Evolutionary conservation across 805 yeast species (phyloP).

Genomic region (Sugiyamaella qingdaonensis): DNA sequence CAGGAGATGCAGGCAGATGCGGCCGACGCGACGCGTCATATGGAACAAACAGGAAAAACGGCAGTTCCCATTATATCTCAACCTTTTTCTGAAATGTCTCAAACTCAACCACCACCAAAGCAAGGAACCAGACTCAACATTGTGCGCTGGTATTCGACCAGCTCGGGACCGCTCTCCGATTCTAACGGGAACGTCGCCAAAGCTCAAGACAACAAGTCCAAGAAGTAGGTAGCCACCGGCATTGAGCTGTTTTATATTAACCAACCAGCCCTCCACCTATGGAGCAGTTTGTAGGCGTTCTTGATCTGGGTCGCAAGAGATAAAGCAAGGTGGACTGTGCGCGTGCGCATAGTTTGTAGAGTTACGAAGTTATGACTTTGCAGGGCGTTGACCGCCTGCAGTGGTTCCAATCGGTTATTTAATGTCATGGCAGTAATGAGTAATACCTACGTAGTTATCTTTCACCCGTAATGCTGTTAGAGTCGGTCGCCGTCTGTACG

Average conservation of each 20-base stretch:
- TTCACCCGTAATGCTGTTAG: no score
- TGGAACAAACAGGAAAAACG: no score
- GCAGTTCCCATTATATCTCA: no score
- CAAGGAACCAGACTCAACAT: background rate
- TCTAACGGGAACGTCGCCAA: background rate
- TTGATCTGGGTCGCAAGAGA: background rate
- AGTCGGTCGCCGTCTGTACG: no score
- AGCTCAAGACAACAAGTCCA: background rate
- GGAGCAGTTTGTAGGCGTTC: conserved; percentile 1
- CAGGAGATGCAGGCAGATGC: background rate
- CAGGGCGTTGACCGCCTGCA: no score
- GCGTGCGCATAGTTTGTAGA: no score
- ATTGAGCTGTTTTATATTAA: background rate
- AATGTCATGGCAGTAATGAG: no score
- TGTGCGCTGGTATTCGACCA: background rate
- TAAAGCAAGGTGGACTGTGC: background rate
- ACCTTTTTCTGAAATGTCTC: background rate
- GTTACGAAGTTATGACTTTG: no score
- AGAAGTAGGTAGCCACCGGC: background rate
- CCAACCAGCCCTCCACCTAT: background rate
- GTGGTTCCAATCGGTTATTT: no score
- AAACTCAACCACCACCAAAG: background rate
- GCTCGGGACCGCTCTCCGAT: background rate
- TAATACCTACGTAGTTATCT: no score
- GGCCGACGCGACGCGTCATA: conserved; percentile 1